Percentiles rank a stretch among this genome's conserved stretches.
These are phyloP conservation scores for Ophiosphaerella korrae DNA, from an alignment of 2,329 filamentous ascomycete genomes.

Conservation along the genomic window DNA sequence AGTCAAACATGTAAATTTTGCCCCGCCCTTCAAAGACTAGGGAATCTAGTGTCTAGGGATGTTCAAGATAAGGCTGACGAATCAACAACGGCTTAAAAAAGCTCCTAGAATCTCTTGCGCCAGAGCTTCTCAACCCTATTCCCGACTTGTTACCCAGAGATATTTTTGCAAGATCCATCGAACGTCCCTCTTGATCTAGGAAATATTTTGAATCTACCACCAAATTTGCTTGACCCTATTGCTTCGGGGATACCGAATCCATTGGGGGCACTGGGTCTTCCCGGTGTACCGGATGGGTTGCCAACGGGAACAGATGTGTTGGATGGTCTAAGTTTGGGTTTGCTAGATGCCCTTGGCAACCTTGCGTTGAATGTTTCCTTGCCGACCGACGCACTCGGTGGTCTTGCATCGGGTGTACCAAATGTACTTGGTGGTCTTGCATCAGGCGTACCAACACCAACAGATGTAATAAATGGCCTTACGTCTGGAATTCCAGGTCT, in stretches of 20 bases:
- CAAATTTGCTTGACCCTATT: neutral
- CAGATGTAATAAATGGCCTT: neutral
- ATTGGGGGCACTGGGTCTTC: too few relatives aligned
- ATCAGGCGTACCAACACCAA: neutral
- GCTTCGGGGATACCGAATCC: too few relatives aligned
- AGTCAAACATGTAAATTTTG: constrained; percentile 15
- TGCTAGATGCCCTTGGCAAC: too few relatives aligned
- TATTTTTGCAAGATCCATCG: neutral
- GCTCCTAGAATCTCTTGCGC: constrained; percentile 10
- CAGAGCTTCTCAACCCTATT: neutral
- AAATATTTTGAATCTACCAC: neutral
- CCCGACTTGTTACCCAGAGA: constrained; percentile 5
- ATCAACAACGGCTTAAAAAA: constrained; percentile 14
- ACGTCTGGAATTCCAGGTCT: neutral
- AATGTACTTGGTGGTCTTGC: neutral
- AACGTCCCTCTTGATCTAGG: neutral
- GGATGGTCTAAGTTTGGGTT: too few relatives aligned
- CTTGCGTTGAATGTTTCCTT: too few relatives aligned
- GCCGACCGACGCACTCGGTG: too few relatives aligned
- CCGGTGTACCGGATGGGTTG: too few relatives aligned
- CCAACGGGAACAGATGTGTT: too few relatives aligned
- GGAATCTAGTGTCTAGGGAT: constrained; percentile 6
- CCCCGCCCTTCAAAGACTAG: constrained; percentile 14
- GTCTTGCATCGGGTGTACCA: neutral
- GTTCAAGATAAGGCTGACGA: constrained; percentile 12